Evolutionary conservation across 257 asterid species (phyloP), one percentile per base, ranked within the genome.

Genomic region (Catharanthus roseus): DNA sequence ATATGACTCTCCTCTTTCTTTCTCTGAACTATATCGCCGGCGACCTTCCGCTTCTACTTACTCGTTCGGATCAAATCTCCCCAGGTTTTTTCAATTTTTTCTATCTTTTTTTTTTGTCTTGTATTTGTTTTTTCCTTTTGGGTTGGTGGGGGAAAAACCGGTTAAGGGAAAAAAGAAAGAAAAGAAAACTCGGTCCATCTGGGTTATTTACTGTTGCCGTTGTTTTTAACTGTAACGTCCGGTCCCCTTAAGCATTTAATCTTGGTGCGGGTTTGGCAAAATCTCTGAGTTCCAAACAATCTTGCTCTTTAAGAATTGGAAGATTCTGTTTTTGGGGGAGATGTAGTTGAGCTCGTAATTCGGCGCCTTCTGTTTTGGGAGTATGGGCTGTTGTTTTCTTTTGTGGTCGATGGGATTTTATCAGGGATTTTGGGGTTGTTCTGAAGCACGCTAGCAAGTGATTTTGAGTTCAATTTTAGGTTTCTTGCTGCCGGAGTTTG

Each of bases 1-100:
- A 11, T 8, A 3, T 3, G 42, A 38, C 42, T 33, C 0, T 6
- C 64, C 12, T n/a, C 13, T 62, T 53, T 63, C 44, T 60, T 21
- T 42, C 63, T 65, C 79, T 38, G 3, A 38, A 38, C 3, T 73
- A 73, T 64, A 76, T 78, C 75, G 58, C 76, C 76, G 86, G 82
- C 79, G 77, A 73, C 74, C 76, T 76, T 58, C 65, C 70, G 63
- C 45, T 51, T 62, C 70, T 26, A 47, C 64, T 38, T 8, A 54
- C 76, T 38, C 74, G 67, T 68, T 67, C 65, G 60, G 77, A 75
- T 81, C 77, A 66, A 71, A 50, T 62, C 78, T 56, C 57, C 24
- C 54, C 33, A n/a, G 7, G 41, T 70, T 7, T 68, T 61, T 38
- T 38, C 77, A 54, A 70, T 75, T 67, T 56, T 44, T 9, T 15